Percentiles rank a stretch among this genome's conserved stretches.
Evolutionary conservation across 495 filamentous ascomycete species (phyloP).

Genomic region (Poronia punctata): DNA sequence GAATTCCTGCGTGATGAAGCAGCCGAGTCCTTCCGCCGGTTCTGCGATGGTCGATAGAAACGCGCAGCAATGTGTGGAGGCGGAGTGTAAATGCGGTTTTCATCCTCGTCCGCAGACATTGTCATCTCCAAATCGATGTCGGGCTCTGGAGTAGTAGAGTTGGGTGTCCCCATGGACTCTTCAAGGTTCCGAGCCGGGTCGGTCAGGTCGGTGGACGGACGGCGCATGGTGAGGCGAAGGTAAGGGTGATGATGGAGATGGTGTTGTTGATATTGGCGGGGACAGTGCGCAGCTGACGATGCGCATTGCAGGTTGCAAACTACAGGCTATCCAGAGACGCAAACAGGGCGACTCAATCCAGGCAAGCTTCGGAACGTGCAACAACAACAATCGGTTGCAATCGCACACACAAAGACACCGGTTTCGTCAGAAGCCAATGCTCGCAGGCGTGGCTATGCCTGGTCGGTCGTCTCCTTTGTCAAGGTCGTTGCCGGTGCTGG

Average conservation of each 20-base stretch:
- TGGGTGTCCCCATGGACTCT: conserved; percentile 33
- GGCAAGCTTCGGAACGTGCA: too few species aligned
- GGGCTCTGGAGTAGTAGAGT: conserved; percentile 25
- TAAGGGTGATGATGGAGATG: conserved; percentile 15
- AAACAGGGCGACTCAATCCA: too few species aligned
- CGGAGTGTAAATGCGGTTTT: conserved; percentile 48
- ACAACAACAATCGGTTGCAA: too few species aligned
- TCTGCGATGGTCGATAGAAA: conserved; percentile 66
- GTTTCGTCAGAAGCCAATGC: too few species aligned
- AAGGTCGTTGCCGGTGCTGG: too few species aligned
- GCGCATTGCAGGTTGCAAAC: conserved; percentile 8
- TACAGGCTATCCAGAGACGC: conserved; percentile 8
- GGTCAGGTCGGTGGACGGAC: conserved; percentile 35
- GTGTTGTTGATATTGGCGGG: conserved; percentile 7
- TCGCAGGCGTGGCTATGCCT: too few species aligned
- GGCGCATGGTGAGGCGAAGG: too few species aligned
- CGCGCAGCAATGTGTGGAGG: conserved; percentile 82
- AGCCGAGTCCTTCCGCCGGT: conserved; percentile 71
- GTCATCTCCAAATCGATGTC: conserved; percentile 28
- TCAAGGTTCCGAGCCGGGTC: conserved; percentile 40
- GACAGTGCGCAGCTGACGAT: conserved; percentile 7
- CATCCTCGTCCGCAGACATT: conserved; percentile 31
- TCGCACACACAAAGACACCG: too few species aligned
- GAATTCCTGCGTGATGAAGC: conserved; percentile 86
- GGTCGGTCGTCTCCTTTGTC: too few species aligned